Evolutionary conservation across 331 rosid genomes (phyloP).

Genomic region (Phaseolus coccineus): DNA sequence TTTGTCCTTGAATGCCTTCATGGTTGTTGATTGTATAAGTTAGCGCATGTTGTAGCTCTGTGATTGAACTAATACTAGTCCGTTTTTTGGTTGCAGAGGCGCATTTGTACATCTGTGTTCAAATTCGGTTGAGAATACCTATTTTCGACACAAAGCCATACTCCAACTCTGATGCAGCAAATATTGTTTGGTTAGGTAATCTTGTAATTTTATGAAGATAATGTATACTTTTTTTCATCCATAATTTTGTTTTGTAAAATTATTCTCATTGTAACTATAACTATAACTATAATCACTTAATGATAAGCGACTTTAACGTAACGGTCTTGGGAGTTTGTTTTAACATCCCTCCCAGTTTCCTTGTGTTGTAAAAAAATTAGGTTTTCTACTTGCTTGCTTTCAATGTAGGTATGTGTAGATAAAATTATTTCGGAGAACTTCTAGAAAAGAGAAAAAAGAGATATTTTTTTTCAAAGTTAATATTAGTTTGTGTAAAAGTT

Average conservation of each 20-base stretch:
- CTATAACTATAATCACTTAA: conserved; percentile 48
- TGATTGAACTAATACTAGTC: conserved; percentile 37
- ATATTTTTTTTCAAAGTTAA: too few species aligned
- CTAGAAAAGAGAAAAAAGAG: too few species aligned
- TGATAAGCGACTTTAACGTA: conserved; percentile 50
- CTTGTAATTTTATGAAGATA: conserved; percentile 27
- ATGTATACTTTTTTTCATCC: conserved; percentile 45
- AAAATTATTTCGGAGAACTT: too few species aligned
- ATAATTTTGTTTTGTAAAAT: conserved; percentile 56
- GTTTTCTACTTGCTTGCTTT: neutral
- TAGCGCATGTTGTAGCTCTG: neutral
- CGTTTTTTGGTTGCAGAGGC: conserved; percentile 55
- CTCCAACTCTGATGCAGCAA: conserved; percentile 37
- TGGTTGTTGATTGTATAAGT: conserved; percentile 5
- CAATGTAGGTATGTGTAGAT: neutral
- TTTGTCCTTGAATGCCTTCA: neutral
- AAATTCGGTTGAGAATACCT: conserved; percentile 46
- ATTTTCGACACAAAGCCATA: conserved; percentile 51
- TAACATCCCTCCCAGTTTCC: neutral
- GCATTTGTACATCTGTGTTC: conserved; percentile 52
- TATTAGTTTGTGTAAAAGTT: too few species aligned
- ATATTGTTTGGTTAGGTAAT: conserved; percentile 44
- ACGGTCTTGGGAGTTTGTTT: conserved; percentile 35
- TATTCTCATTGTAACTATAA: conserved; percentile 39
- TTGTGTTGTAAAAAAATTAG: neutral